These are phyloP conservation scores for Lathyrus aphaca DNA, from an alignment of 306 rosid genomes.

Conservation along the genomic window DNA sequence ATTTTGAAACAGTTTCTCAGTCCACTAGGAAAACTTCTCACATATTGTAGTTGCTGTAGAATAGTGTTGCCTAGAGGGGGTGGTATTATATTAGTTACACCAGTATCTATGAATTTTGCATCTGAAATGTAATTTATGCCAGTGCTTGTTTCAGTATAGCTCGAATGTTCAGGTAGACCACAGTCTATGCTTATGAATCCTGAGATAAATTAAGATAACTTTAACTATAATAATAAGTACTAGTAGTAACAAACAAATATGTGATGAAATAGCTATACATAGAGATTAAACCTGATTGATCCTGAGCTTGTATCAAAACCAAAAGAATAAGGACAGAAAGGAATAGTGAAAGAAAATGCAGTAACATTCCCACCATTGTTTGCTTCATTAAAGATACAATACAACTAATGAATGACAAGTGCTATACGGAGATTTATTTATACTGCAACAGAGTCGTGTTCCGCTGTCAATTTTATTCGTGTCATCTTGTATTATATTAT, in stretches of 20 bases:
- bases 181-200: constrained; percentile 57
- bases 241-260: too few relatives aligned
- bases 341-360: not conserved
- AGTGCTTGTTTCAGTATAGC: constrained; percentile 37
- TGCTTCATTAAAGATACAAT: not conserved
- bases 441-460: too few relatives aligned
- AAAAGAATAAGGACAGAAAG: not conserved
- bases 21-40: constrained; percentile 67
- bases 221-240: too few relatives aligned
- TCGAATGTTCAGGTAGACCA: constrained; percentile 44
- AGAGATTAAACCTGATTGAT: constrained; percentile 11
- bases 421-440: too few relatives aligned
- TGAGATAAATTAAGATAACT: not conserved
- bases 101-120: constrained; percentile 44
- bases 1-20: too few relatives aligned
- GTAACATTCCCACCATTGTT: not conserved
- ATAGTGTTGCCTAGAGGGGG: not conserved
- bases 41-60: constrained; percentile 35
- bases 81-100: constrained; percentile 36
- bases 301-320: not conserved
- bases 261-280: too few relatives aligned
- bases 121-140: constrained; percentile 57
- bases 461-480: too few relatives aligned
- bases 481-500: too few relatives aligned
- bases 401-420: not conserved